phyloP scores from a whole-genome alignment of 371 early-diverging fungal genomes.

The Entomophthora muscae region DNA sequence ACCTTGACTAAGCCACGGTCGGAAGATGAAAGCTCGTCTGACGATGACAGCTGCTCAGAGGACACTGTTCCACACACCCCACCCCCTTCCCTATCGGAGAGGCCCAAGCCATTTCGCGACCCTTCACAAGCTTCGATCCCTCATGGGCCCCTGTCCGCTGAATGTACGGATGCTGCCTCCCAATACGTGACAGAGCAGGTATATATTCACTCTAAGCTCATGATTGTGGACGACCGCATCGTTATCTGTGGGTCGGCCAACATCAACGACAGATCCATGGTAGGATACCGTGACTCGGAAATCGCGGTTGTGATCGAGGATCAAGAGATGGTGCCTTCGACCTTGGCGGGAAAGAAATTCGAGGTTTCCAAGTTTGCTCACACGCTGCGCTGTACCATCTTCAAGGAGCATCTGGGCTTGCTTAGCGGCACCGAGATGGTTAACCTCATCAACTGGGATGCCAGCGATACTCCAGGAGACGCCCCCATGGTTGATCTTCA shows the following conservation, averaged over 20 bases:
- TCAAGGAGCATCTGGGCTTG: constrained; percentile 71
- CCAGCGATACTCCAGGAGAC: neutral
- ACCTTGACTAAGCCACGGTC: too few species aligned
- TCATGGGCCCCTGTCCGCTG: neutral
- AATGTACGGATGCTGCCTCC: constrained; percentile 16
- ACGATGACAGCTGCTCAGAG: too few species aligned
- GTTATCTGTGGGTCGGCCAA: constrained; percentile 81
- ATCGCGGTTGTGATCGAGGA: constrained; percentile 74
- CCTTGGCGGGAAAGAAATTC: constrained; percentile 54
- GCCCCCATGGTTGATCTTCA: neutral
- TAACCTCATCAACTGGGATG: constrained; percentile 3
- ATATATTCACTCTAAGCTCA: constrained; percentile 81
- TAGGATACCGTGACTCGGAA: constrained; percentile 83
- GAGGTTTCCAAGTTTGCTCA: constrained; percentile 57
- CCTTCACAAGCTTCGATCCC: neutral
- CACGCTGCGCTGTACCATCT: constrained; percentile 53
- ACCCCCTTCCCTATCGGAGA: neutral
- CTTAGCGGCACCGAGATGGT: constrained; percentile 21
- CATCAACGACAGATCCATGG: constrained; percentile 73
- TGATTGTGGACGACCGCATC: constrained; percentile 77
- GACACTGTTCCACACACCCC: neutral
- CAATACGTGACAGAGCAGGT: constrained; percentile 61
- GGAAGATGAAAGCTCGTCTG: too few species aligned
- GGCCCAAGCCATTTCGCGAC: neutral
- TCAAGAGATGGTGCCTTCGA: constrained; percentile 37